These are phyloP conservation scores for Penium margaritaceum DNA, from an alignment of 139 green algal species.

Conservation along the genomic window DNA sequence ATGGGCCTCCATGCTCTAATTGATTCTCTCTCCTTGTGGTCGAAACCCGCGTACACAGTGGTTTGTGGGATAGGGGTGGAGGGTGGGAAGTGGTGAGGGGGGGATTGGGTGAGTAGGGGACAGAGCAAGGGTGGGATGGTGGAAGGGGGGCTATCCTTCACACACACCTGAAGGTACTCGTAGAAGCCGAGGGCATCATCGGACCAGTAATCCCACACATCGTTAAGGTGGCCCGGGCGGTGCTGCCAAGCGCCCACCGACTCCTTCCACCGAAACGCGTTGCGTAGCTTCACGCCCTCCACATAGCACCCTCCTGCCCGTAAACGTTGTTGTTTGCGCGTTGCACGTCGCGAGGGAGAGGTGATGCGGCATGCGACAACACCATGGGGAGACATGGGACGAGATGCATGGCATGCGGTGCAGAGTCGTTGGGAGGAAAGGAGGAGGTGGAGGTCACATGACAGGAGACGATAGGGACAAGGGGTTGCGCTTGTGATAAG, in stretches of 20 bases:
- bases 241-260: slow-evolving; percentile 42
- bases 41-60: no score
- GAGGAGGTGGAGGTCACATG: no score
- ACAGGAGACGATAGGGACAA: no score
- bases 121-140: neutral
- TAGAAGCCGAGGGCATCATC: slow-evolving; percentile 63
- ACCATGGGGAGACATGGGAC: no score
- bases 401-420: no score
- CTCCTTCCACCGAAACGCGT: slow-evolving; percentile 54
- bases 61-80: neutral
- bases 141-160: neutral
- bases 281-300: slow-evolving; percentile 48
- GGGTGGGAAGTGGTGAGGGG: neutral
- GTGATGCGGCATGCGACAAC: no score
- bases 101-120: neutral
- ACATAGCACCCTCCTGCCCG: slow-evolving; percentile 56
- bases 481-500: no score
- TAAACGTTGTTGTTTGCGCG: neutral
- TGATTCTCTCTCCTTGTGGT: no score
- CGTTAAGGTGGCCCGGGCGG: slow-evolving; percentile 56
- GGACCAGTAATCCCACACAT: slow-evolving; percentile 63
- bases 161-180: slow-evolving; percentile 58
- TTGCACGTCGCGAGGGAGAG: no score
- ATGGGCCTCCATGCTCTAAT: no score
- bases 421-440: no score